Base-by-base conservation (phyloP, 495 filamentous ascomycete genomes). In the Hypoxylon subgilvum region DNA sequence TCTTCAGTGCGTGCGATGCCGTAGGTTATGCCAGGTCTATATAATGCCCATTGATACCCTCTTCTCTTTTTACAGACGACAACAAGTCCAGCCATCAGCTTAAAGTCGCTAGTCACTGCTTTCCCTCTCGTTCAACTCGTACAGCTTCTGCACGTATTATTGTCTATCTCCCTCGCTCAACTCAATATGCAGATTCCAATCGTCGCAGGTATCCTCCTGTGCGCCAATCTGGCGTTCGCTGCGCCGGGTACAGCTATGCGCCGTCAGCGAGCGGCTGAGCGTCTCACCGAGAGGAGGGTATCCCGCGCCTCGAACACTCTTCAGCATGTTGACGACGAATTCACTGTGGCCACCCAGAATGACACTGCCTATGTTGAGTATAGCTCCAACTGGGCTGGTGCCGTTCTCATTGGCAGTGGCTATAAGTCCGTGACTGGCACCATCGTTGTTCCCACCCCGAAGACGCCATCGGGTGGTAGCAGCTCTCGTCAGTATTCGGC, bases 371-470 rank as follows among this genome's bases (percentile, higher is more conserved):
- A 71, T 12, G 48, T 50, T 22, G 57, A 66, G 22, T 86, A 85
- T 66, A 79, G 74, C 63, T 76, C 73, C n/a, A 86, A 85, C 72
- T 86, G 83, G 83, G 79, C 80, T 10, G 83, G 83, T 40, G 77
- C 79, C 8, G 82, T 84, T 7, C 75, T 80, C 30, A 78, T 76
- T 23, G 73, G 77, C n/a, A 72, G 64, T 8, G 76, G 74, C 19
- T 85, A 79, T 59, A 82, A 69, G 9, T 68, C 70, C 21, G 83
- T 85, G 6, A 76, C 77, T 1, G 84, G 77, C 8, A 83, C 75
- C 6, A 81, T 86, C 68, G 77, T 75, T 0, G 78, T 85, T 10
- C 84, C 84, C 2, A 66, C 69, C 13, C 80, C 84, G 0, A 78
- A 75, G 12, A 67, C 71, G 6, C 72, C 78, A 4, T 57, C 73